Percentiles rank a stretch among this genome's conserved stretches.
Evolutionary conservation across 2,329 filamentous ascomycete species (phyloP).

Genomic region (Fusarium albosuccineum): DNA sequence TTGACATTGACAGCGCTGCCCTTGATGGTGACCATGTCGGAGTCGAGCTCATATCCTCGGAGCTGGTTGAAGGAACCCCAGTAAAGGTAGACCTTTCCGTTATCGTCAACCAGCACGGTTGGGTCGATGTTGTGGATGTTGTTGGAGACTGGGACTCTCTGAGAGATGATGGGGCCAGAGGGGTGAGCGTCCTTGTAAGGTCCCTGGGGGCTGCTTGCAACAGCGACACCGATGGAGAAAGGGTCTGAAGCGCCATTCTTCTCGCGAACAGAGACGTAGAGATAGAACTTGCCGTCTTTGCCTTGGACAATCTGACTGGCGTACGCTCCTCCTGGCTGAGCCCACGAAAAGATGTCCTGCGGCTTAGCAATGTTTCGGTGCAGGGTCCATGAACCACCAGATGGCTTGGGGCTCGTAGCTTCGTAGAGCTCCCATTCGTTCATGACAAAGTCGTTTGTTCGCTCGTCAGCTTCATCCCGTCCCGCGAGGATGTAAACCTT

Average conservation of each 20-base stretch:
- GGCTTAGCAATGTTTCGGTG: conserved; percentile 49
- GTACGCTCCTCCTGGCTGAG: conserved; percentile 50
- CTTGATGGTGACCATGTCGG: conserved; percentile 54
- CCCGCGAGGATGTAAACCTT: conserved; percentile 54
- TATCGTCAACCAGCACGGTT: conserved; percentile 53
- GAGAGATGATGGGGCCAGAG: conserved; percentile 52
- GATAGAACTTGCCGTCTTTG: conserved; percentile 52
- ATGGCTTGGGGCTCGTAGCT: conserved; percentile 46
- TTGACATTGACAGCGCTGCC: conserved; percentile 39
- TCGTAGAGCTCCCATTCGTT: conserved; percentile 55
- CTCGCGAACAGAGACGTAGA: conserved; percentile 53
- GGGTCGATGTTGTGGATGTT: conserved; percentile 57
- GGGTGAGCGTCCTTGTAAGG: conserved; percentile 54
- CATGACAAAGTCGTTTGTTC: conserved; percentile 52
- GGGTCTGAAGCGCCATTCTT: conserved; percentile 46
- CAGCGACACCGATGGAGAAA: conserved; percentile 56
- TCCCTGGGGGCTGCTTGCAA: conserved; percentile 50
- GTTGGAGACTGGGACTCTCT: conserved; percentile 50
- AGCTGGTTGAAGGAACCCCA: conserved; percentile 55
- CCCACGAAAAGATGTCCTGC: conserved; percentile 52
- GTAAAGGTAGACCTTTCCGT: conserved; percentile 54
- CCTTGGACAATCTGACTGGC: conserved; percentile 54
- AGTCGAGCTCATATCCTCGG: conserved; percentile 50
- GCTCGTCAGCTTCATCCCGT: conserved; percentile 49
- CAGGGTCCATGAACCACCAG: conserved; percentile 51